Evolutionary conservation across 768 basidiomycete species (phyloP), one percentile per base, ranked within the genome.

Genomic region (Rickenella mellea): DNA sequence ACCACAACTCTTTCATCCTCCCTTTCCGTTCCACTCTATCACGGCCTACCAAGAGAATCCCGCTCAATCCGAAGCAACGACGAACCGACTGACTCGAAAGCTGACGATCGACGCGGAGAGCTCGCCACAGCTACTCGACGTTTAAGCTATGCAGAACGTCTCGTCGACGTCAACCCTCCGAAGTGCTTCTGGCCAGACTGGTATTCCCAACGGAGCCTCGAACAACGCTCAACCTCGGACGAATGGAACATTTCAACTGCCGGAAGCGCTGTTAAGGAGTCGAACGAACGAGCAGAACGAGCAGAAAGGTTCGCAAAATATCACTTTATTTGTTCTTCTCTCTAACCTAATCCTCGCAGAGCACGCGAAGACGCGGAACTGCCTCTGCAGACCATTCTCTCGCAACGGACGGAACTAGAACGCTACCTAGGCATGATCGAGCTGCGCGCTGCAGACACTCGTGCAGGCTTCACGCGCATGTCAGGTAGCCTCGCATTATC

Each of bases 321-420:
- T 7, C 33, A 19, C 12, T 11, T 4, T 36, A 15, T 15, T 22
- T 17, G 19, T 17, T 17, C 30, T 7, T 19, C 3, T 19, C 30
- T 19, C n/a, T 3, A 4, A n/a, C 30, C 5, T 32, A 5, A 14
- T 32, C 7, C 7, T 19, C 20, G n/a, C n/a, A n/a, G n/a, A n/a
- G 70, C 67, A 3, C 64, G 73, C 39, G 78, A 80, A 51, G 78
- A 80, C 9, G 68, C 71, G 0, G 70, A 76, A 25, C 66, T 70
- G 0, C 64, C 72, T 10, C 52, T 67, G 44, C 62, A 61, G 40
- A 57, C 64, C 42, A 44, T 76, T 27, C 55, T 64, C 19, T 71
- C 77, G 15, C 60, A 62, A 20, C 81, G 78, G 76, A 37, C 51
- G 1, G 67, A 72, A 43, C 63, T 79, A 48, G 69, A 70, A 20